Evolutionary conservation across 2,329 filamentous ascomycete species (phyloP).

Genomic region (Sclerotinia glacialis): DNA sequence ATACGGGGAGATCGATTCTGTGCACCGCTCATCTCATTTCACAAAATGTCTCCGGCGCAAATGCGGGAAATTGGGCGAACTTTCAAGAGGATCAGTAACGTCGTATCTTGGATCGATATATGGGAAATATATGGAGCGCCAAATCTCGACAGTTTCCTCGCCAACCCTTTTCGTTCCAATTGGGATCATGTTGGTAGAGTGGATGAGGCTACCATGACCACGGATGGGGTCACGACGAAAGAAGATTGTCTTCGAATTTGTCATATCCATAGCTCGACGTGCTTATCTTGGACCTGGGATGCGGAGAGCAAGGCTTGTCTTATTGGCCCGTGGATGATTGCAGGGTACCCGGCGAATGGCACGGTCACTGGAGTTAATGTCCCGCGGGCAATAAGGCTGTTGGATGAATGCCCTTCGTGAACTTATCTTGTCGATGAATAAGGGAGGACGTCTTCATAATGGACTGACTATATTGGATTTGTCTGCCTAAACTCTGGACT

Average conservation of each 20-base stretch:
- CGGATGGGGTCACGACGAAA: slow-evolving; percentile 41
- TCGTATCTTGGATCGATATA: slow-evolving; percentile 37
- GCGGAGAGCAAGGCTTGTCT: slow-evolving; percentile 30
- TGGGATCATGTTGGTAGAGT: slow-evolving; percentile 52
- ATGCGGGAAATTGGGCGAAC: background rate
- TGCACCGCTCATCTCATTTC: slow-evolving; percentile 20
- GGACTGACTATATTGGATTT: too few relatives aligned
- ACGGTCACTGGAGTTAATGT: slow-evolving; percentile 44
- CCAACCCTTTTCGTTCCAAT: slow-evolving; percentile 41
- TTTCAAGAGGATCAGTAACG: slow-evolving; percentile 11
- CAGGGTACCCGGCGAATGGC: slow-evolving; percentile 43
- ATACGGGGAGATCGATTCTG: slow-evolving; percentile 52
- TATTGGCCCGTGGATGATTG: slow-evolving; percentile 47
- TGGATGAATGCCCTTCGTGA: slow-evolving; percentile 3
- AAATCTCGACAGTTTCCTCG: slow-evolving; percentile 42
- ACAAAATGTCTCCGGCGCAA: slow-evolving; percentile 20
- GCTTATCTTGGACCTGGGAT: slow-evolving; percentile 54
- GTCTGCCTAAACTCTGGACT: too few relatives aligned
- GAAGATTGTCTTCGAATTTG: slow-evolving; percentile 48
- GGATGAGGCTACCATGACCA: slow-evolving; percentile 45
- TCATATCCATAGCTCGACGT: slow-evolving; percentile 41
- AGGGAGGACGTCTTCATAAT: too few relatives aligned
- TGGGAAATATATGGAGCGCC: slow-evolving; percentile 32
- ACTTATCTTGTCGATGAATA: too few relatives aligned
- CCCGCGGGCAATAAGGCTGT: slow-evolving; percentile 10